Conservation (phyloP, 2,329 filamentous ascomycete genomes). For the Esteya vermicola region DNA sequence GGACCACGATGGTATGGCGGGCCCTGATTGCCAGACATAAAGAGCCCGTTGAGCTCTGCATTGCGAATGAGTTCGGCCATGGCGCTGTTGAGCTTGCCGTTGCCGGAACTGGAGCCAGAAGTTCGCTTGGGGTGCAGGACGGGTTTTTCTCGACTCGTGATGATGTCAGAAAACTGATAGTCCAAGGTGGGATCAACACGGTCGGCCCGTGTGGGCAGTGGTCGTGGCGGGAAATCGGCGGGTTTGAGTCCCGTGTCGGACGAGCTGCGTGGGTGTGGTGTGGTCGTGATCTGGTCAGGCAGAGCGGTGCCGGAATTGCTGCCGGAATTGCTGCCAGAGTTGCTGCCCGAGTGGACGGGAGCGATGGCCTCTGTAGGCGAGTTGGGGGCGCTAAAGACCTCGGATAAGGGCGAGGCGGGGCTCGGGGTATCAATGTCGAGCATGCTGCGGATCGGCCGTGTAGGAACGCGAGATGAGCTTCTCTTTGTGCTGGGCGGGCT, state of each 20-base stretch:
- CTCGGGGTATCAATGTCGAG: slow-evolving; percentile 26
- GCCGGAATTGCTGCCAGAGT: not conserved
- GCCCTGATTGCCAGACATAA: slow-evolving; percentile 28
- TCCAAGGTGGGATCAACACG: slow-evolving; percentile 30
- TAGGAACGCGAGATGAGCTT: slow-evolving; percentile 21
- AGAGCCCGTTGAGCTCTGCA: slow-evolving; percentile 33
- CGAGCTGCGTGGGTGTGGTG: slow-evolving; percentile 32
- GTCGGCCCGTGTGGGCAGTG: slow-evolving; percentile 7
- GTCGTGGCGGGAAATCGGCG: slow-evolving; percentile 29
- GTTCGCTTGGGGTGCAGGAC: slow-evolving; percentile 15
- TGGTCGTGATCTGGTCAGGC: too few species aligned
- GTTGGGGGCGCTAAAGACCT: slow-evolving; percentile 27
- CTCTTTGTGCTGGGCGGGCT: slow-evolving; percentile 17
- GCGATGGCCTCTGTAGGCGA: slow-evolving; percentile 29
- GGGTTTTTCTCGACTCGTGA: slow-evolving; percentile 35
- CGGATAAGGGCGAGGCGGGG: slow-evolving; percentile 16
- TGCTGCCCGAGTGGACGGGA: slow-evolving; percentile 13
- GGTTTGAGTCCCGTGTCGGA: slow-evolving; percentile 38
- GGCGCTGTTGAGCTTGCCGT: slow-evolving; percentile 14
- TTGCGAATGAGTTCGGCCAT: slow-evolving; percentile 41
- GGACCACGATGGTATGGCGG: too few species aligned
- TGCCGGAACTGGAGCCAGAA: not conserved
- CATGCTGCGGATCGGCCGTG: slow-evolving; percentile 35
- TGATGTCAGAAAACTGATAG: slow-evolving; percentile 49
- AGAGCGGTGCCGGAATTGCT: too few species aligned